Evolutionary conservation across 495 filamentous ascomycete species (phyloP).

Genomic region (Aspergillus leporis): DNA sequence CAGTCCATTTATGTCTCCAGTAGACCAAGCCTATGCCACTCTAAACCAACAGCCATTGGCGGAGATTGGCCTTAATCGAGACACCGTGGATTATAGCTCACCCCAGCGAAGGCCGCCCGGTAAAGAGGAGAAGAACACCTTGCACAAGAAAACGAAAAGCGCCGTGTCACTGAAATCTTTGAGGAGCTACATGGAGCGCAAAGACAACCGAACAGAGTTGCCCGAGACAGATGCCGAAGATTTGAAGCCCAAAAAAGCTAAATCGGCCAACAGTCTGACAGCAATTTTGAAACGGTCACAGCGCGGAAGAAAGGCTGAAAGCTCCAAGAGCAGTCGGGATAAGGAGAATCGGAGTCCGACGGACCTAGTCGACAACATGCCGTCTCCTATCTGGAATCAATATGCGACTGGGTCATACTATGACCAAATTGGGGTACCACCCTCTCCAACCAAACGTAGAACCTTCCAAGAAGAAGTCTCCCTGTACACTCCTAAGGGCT

Average conservation of each 20-base stretch:
- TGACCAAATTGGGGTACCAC: slow-evolving; percentile 36
- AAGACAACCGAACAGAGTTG: slow-evolving; percentile 45
- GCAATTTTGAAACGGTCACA: slow-evolving; percentile 51
- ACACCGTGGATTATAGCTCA: slow-evolving; percentile 27
- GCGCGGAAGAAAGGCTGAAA: slow-evolving; percentile 40
- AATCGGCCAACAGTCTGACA: slow-evolving; percentile 77
- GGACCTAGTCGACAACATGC: slow-evolving; percentile 45
- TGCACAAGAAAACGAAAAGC: slow-evolving; percentile 67
- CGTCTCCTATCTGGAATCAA: slow-evolving; percentile 78
- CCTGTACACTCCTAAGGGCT: slow-evolving; percentile 60
- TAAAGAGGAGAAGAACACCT: slow-evolving; percentile 32
- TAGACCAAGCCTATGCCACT: slow-evolving; percentile 22
- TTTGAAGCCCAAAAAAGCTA: slow-evolving; percentile 74
- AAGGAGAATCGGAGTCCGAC: slow-evolving; percentile 74
- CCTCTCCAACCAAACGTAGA: slow-evolving; percentile 40
- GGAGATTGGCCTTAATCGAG: slow-evolving; percentile 44
- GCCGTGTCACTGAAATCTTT: slow-evolving; percentile 66
- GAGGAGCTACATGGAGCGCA: slow-evolving; percentile 55
- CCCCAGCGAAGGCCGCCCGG: slow-evolving; percentile 21
- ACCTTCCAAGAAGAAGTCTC: slow-evolving; percentile 59
- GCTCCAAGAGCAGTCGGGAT: slow-evolving; percentile 54
- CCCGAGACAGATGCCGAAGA: slow-evolving; percentile 29
- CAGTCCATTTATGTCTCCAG: slow-evolving; percentile 27
- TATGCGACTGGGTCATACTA: slow-evolving; percentile 54
- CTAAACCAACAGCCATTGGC: slow-evolving; percentile 36